Base-by-base conservation (phyloP, 2,329 filamentous ascomycete genomes). In the Fusarium redolens region DNA sequence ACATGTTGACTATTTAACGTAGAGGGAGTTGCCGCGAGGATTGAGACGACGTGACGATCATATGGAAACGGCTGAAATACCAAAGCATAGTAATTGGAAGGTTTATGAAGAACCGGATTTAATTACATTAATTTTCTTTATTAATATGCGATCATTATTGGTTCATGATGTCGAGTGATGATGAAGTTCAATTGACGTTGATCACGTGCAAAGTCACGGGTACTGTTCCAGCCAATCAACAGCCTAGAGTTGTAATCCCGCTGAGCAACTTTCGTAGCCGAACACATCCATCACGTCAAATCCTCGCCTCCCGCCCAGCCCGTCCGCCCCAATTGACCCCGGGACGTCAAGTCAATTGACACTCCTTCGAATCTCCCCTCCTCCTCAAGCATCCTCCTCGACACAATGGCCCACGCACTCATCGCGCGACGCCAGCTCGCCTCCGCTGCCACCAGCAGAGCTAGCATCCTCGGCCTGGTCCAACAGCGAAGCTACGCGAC, bases 401-500 rank as follows among this genome's bases (percentile, higher is more conserved):
- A 50, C 44, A 65, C 66, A 73, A 83, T 82, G 81, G 77, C 80
- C 71, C 75, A 77, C 65, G 78, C 76, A 74, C 79, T 82, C 78
- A 75, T 83, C 64, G 79, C 79, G 73, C 80, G 80, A 71, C 80
- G 81, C 72, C 80, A 81, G 77, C 77, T 83, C 61, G 62, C 72
- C 73, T 75, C 73, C 64, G 74, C 65, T 71, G 72, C 74, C 33
- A 43, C 72, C 41, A 45, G 77, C 58, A 68, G 65, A 56, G 66
- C 65, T 35, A 69, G 58, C 65, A 69, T 69, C 41, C 56, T 74
- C 65, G 69, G 72, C 66, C 69, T 62, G 61, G 72, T 69, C 66
- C 79, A 81, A 69, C 78, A 75, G 71, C 31, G 84, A 72, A 78
- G 80, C 72, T 90, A 90, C 75, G 90, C 92, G 75, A 91, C 93